phyloP scores from a whole-genome alignment of 257 asterid genomes.

The Paraleonurus japonicus region DNA sequence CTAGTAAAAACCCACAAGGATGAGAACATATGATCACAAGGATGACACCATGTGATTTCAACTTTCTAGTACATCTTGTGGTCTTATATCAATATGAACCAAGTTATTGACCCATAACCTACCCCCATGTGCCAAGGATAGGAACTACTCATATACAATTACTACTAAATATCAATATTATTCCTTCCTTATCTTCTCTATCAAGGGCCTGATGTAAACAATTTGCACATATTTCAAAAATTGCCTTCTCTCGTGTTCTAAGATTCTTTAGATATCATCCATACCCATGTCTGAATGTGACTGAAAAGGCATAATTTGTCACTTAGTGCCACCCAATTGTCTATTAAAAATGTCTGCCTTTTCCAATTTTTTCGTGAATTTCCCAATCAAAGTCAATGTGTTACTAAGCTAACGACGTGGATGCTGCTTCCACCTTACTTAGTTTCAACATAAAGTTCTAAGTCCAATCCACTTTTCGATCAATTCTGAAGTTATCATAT shows the following conservation, averaged over 20 bases:
- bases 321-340: constrained; percentile 24
- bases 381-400: background rate
- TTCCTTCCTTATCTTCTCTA: constrained; percentile 35
- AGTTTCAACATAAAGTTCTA: constrained; percentile 4
- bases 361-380: background rate
- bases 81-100: constrained; percentile 10
- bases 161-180: constrained; percentile 20
- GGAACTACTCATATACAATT: constrained; percentile 14
- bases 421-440: constrained; percentile 15
- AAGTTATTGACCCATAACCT: constrained; percentile 1
- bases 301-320: constrained; percentile 50
- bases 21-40: background rate
- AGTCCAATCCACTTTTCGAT: background rate
- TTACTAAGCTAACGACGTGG: constrained; percentile 18
- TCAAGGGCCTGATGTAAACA: constrained; percentile 28
- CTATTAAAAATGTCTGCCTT: background rate
- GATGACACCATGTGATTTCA: constrained; percentile 24
- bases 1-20: background rate
- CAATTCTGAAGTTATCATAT: background rate
- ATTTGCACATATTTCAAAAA: constrained; percentile 29
- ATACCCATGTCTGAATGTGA: constrained; percentile 26
- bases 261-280: constrained; percentile 46
- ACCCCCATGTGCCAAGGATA: constrained; percentile 32
- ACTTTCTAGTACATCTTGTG: constrained; percentile 41
- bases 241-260: background rate